Evolutionary conservation across 306 rosid genomes (phyloP).

Genomic region (Casuarina glauca): DNA sequence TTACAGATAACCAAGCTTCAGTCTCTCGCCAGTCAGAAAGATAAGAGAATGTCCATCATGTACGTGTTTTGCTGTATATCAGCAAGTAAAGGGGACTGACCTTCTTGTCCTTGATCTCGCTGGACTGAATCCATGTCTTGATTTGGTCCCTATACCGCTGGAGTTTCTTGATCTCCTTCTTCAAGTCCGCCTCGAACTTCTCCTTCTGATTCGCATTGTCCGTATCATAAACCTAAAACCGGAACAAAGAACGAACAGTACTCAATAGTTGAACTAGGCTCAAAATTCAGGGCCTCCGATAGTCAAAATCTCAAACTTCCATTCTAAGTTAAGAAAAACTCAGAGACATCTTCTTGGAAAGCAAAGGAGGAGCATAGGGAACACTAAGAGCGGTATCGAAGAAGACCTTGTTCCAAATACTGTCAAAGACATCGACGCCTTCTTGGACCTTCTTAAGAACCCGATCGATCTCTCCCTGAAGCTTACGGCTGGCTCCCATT

Average conservation of each 20-base stretch:
- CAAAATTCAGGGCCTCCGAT: neutral
- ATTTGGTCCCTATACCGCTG: conserved; percentile 96
- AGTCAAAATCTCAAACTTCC: neutral
- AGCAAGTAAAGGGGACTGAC: conserved; percentile 31
- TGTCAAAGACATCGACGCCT: conserved; percentile 94
- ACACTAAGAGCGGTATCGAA: neutral
- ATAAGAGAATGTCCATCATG: neutral
- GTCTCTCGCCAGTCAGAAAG: neutral
- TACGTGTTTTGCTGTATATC: neutral
- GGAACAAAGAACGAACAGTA: neutral
- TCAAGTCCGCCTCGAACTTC: conserved; percentile 96
- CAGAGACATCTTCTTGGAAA: neutral
- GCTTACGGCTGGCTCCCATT: conserved; percentile 99
- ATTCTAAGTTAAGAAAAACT: neutral
- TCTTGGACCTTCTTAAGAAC: conserved; percentile 98
- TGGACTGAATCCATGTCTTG: conserved; percentile 97
- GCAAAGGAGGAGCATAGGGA: conserved; percentile 3
- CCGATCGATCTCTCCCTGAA: conserved; percentile 98
- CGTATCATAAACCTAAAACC: conserved; percentile 78
- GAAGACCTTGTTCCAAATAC: conserved; percentile 94
- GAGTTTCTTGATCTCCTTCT: conserved; percentile 96
- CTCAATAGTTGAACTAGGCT: neutral
- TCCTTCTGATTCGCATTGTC: conserved; percentile 99
- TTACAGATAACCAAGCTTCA: neutral
- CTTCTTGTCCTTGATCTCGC: conserved; percentile 98